These are phyloP conservation scores for Hanseniaspora thailandica DNA, from an alignment of 805 yeast species.

Conservation along the genomic window DNA sequence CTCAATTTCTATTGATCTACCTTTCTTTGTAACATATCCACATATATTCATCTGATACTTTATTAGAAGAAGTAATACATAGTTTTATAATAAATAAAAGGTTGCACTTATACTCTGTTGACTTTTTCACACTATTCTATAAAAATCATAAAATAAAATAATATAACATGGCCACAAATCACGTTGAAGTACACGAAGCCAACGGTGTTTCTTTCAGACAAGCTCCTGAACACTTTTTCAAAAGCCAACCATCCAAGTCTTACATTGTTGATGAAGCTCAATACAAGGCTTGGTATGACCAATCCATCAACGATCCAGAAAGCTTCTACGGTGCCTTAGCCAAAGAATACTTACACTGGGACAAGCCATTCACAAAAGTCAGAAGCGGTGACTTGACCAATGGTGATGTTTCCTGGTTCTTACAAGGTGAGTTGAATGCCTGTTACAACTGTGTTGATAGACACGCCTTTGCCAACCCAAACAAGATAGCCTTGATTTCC, in stretches of 20 bases:
- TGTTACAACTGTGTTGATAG: constrained; percentile 89
- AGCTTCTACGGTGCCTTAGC: constrained; percentile 74
- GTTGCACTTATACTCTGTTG: no score
- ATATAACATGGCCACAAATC: constrained; percentile 18
- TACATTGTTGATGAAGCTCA: constrained; percentile 53
- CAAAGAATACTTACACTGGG: constrained; percentile 63
- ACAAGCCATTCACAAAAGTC: constrained; percentile 44
- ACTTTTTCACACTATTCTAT: no score
- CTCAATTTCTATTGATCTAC: no score
- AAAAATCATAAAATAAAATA: not conserved
- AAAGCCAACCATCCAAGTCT: constrained; percentile 31
- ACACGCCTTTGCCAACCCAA: constrained; percentile 80
- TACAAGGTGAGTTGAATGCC: constrained; percentile 88
- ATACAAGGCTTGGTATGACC: constrained; percentile 58
- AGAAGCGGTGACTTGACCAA: constrained; percentile 50
- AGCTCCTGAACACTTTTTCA: constrained; percentile 33
- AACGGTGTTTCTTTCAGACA: constrained; percentile 26
- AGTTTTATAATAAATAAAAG: no score
- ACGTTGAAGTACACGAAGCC: constrained; percentile 34
- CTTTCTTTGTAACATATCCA: no score
- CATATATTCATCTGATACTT: no score
- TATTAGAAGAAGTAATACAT: no score
- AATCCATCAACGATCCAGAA: constrained; percentile 74
- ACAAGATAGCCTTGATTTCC: constrained; percentile 72
- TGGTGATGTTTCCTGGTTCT: constrained; percentile 87